These are phyloP conservation scores for Penicillium desertorum DNA, from an alignment of 495 filamentous ascomycete species.

Conservation along the genomic window DNA sequence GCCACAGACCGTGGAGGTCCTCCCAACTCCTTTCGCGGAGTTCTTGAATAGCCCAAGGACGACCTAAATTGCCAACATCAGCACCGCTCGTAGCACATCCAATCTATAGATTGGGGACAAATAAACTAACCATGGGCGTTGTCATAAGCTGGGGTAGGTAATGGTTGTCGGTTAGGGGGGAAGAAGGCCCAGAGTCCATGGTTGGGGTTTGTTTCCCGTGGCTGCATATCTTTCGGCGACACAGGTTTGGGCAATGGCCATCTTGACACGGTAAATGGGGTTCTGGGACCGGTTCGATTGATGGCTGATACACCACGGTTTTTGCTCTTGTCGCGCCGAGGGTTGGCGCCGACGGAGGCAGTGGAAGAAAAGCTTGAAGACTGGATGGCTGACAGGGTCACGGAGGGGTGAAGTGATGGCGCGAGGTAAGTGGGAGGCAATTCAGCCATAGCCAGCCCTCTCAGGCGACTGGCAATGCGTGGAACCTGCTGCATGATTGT, in stretches of 20 bases:
- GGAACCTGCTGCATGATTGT: conserved; percentile 42
- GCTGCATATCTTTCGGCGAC: conserved; percentile 42
- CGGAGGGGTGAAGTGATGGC: conserved; percentile 45
- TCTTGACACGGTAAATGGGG: conserved; percentile 66
- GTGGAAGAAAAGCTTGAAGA: conserved; percentile 50
- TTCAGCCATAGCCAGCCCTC: conserved; percentile 34
- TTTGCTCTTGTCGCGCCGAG: conserved; percentile 45
- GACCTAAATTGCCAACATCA: conserved; percentile 49
- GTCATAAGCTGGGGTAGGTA: conserved; percentile 68
- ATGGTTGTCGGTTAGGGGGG: conserved; percentile 56
- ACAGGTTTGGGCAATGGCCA: conserved; percentile 74
- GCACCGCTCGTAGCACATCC: conserved; percentile 9
- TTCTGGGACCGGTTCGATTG: conserved; percentile 71
- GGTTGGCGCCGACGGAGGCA: conserved; percentile 32
- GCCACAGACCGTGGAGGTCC: conserved; percentile 90
- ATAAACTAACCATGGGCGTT: conserved; percentile 58
- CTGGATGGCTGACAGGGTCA: conserved; percentile 34
- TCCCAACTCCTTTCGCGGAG: conserved; percentile 88
- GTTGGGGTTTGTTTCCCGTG: conserved; percentile 54
- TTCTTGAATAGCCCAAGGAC: conserved; percentile 84
- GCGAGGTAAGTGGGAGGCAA: conserved; percentile 47
- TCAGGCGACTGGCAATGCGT: conserved; percentile 15
- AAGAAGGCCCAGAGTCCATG: conserved; percentile 98
- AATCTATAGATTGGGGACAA: background rate
- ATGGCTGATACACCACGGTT: conserved; percentile 76